Conservation (phyloP, 2,329 filamentous ascomycete genomes). For the Fonsecaea nubica region DNA sequence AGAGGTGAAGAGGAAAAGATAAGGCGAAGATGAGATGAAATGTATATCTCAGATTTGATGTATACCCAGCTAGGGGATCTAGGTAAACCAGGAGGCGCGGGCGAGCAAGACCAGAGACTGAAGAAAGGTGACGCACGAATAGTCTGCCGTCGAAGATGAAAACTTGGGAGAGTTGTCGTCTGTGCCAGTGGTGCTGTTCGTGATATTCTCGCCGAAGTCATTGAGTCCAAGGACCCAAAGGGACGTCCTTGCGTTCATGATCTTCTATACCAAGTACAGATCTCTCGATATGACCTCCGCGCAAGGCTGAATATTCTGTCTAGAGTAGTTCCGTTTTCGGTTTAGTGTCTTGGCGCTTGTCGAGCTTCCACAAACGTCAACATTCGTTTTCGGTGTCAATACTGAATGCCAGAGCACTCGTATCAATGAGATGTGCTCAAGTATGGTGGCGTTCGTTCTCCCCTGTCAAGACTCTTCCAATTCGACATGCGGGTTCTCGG, state of each 20-base stretch:
- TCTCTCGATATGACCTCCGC: neutral
- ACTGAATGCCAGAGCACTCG: neutral
- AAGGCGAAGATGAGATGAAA: too few species aligned
- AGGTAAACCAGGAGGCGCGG: too few species aligned
- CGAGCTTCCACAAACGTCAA: neutral
- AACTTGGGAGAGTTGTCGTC: neutral
- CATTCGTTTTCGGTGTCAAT: neutral
- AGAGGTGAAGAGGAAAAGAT: too few species aligned
- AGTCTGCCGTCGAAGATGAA: neutral
- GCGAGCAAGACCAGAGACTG: neutral
- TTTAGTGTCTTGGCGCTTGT: constrained; percentile 4
- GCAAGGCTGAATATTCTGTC: constrained; percentile 3
- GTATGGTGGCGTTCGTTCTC: neutral
- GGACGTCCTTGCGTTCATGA: neutral
- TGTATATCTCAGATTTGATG: too few species aligned
- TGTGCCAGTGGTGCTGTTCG: neutral
- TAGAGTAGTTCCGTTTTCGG: neutral
- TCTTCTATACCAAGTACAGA: neutral
- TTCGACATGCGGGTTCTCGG: neutral
- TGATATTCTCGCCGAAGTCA: neutral
- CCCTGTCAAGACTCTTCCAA: neutral
- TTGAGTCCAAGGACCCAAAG: neutral
- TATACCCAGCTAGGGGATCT: too few species aligned
- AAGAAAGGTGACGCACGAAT: neutral
- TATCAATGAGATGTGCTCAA: constrained; percentile 18